Evolutionary conservation across 2,329 filamentous ascomycete genomes (phyloP).

Genomic region (Colletotrichum horii): DNA sequence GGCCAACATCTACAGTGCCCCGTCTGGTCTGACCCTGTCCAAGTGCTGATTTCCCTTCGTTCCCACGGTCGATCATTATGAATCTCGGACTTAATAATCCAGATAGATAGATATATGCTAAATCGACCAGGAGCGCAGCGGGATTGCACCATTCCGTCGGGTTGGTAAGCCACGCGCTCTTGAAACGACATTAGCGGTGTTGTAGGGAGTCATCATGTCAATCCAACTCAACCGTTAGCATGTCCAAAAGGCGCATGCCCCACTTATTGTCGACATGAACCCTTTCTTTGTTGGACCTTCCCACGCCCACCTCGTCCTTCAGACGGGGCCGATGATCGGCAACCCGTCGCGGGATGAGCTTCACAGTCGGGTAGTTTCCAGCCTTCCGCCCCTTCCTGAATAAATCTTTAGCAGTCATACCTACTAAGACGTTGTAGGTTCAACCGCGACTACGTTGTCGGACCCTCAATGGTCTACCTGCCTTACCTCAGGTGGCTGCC

Average conservation of each 20-base stretch:
- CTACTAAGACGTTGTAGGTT: background rate
- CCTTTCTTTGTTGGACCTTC: background rate
- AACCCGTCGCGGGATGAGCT: background rate
- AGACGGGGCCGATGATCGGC: conserved; percentile 5
- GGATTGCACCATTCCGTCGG: background rate
- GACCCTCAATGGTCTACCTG: too few species aligned
- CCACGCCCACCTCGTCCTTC: background rate
- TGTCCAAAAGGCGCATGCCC: conserved; percentile 2
- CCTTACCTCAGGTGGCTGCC: too few species aligned
- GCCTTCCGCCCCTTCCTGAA: background rate
- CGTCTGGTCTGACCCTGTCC: background rate
- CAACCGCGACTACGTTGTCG: background rate
- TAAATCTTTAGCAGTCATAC: background rate
- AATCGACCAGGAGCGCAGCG: background rate
- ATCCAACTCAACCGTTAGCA: background rate
- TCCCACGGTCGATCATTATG: background rate
- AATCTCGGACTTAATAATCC: background rate
- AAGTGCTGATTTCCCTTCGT: background rate
- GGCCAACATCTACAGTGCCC: background rate
- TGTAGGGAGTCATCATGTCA: conserved; percentile 14
- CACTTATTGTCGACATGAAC: background rate
- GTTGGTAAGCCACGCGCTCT: conserved; percentile 2
- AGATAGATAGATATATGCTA: background rate
- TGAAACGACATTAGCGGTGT: background rate
- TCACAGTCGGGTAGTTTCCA: background rate